These are phyloP conservation scores for Centaurea solstitialis DNA, from an alignment of 129 eudicot species.

Conservation along the genomic window DNA sequence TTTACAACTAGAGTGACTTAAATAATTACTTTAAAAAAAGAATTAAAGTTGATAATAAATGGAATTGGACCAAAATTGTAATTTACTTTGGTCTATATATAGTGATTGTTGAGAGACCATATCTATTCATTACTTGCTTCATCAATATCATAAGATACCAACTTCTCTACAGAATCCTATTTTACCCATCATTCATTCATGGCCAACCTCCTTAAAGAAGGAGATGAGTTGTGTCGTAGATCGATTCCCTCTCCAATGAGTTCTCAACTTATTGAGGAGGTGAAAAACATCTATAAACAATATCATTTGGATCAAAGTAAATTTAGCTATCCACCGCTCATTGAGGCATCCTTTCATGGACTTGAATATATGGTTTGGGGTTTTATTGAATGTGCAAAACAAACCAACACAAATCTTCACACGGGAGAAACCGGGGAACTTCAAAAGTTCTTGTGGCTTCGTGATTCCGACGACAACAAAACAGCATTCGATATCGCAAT, in stretches of 20 bases:
- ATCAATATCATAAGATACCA: too few relatives aligned
- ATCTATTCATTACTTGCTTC: too few relatives aligned
- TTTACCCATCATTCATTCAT: too few relatives aligned
- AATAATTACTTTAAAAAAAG: too few relatives aligned
- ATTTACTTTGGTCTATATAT: too few relatives aligned
- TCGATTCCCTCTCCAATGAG: background rate
- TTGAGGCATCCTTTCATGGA: background rate
- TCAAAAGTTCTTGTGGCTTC: background rate
- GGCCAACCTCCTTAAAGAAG: background rate
- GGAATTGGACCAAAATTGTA: too few relatives aligned
- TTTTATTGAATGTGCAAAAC: conserved; percentile 6
- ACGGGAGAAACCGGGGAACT: background rate
- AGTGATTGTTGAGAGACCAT: too few relatives aligned
- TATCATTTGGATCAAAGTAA: background rate
- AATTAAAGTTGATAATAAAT: too few relatives aligned
- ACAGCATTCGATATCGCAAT: background rate
- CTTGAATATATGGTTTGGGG: conserved; percentile 2
- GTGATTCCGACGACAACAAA: background rate
- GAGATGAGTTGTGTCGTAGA: conserved; percentile 1
- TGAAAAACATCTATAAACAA: background rate
- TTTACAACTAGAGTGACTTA: too few relatives aligned
- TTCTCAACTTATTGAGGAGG: background rate
- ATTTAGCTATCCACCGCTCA: background rate
- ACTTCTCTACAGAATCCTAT: too few relatives aligned
- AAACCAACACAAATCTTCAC: background rate